phyloP scores from a whole-genome alignment of 2,329 filamentous ascomycete genomes.

The Zymoseptoria ardabiliae region DNA sequence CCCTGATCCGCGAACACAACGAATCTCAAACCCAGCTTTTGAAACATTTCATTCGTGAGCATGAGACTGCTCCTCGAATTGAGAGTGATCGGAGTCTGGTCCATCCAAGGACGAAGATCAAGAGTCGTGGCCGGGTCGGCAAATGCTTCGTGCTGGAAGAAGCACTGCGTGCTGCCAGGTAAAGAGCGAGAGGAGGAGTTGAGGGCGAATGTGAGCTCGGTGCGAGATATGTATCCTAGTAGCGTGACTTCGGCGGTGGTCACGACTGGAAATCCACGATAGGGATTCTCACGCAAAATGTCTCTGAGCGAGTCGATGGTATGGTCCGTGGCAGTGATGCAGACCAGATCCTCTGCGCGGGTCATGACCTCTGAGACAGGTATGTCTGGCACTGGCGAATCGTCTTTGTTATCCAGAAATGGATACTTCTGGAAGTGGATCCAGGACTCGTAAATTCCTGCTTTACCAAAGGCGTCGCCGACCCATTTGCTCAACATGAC shows the following conservation, averaged over 20 bases:
- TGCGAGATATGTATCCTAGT: conserved; percentile 88
- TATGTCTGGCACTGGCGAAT: conserved; percentile 68
- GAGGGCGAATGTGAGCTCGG: conserved; percentile 78
- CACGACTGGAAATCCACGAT: conserved; percentile 88
- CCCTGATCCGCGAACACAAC: conserved; percentile 81
- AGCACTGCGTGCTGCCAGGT: conserved; percentile 65
- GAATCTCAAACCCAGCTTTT: conserved; percentile 85
- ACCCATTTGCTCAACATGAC: conserved; percentile 99
- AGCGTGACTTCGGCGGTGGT: conserved; percentile 71
- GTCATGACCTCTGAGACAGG: conserved; percentile 89
- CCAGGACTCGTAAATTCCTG: conserved; percentile 96
- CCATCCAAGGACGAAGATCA: conserved; percentile 95
- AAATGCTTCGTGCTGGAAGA: conserved; percentile 76
- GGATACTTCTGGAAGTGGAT: conserved; percentile 95
- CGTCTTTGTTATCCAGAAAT: conserved; percentile 86
- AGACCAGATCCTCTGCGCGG: conserved; percentile 77
- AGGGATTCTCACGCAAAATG: conserved; percentile 65
- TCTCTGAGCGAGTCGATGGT: conserved; percentile 68
- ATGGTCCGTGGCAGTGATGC: conserved; percentile 73
- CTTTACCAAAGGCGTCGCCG: conserved; percentile 85
- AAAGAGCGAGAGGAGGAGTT: conserved; percentile 57
- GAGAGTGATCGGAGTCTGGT: conserved; percentile 91
- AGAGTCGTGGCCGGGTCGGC: conserved; percentile 70
- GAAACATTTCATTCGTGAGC: conserved; percentile 87
- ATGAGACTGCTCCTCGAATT: conserved; percentile 69